Conservation (phyloP, 2,329 filamentous ascomycete genomes). For the Ceratocystis diversiconidia region DNA sequence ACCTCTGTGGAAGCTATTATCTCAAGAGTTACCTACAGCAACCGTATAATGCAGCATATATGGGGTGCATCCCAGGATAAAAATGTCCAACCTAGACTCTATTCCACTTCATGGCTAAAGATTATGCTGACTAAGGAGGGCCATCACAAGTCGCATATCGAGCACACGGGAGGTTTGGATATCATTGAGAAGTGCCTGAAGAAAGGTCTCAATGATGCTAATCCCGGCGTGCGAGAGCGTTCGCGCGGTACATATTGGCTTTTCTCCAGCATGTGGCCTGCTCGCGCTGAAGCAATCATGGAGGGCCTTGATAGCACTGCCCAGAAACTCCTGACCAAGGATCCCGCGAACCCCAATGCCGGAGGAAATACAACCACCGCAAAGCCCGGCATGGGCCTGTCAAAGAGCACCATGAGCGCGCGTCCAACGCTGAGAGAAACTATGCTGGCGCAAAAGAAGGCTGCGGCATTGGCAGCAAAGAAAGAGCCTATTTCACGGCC, state of each 20-base stretch:
- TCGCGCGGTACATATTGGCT: constrained; percentile 79
- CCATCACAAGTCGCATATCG: constrained; percentile 65
- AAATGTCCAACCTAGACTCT: constrained; percentile 74
- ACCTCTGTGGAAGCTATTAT: constrained; percentile 68
- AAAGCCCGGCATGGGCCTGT: constrained; percentile 46
- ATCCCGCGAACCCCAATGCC: constrained; percentile 65
- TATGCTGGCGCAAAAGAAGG: constrained; percentile 70
- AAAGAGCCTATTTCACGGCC: constrained; percentile 42
- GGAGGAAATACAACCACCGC: constrained; percentile 34
- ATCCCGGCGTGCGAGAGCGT: constrained; percentile 76
- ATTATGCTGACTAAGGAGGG: constrained; percentile 66
- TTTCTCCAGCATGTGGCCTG: constrained; percentile 64
- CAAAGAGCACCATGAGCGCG: constrained; percentile 45
- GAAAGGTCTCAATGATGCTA: constrained; percentile 76
- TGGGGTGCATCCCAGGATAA: constrained; percentile 77
- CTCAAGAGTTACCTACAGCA: constrained; percentile 62
- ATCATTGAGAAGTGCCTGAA: constrained; percentile 76
- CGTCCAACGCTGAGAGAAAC: constrained; percentile 65
- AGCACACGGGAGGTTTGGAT: constrained; percentile 72
- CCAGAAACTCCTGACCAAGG: constrained; percentile 66
- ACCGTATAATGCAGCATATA: constrained; percentile 73
- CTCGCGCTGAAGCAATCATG: constrained; percentile 65
- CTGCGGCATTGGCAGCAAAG: constrained; percentile 33
- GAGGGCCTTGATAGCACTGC: constrained; percentile 62
- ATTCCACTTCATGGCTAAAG: constrained; percentile 68